phyloP scores from a whole-genome alignment of 169 alveolate species.

The Plasmodium chabaudi region DNA sequence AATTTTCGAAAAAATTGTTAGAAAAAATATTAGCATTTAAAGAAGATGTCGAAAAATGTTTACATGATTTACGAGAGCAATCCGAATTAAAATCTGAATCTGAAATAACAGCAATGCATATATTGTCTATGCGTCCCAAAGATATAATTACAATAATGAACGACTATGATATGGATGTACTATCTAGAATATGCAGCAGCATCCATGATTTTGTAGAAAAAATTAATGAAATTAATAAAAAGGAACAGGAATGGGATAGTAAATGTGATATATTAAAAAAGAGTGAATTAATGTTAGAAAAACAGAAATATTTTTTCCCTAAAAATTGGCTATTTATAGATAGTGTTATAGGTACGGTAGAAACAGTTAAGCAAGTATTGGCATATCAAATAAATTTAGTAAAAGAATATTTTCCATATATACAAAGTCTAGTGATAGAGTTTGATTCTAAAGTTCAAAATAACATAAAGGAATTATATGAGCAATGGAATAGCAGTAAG shows the following conservation, averaged over 20 bases:
- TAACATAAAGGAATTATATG: constrained; percentile 46
- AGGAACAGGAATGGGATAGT: constrained; percentile 89
- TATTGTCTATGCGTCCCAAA: constrained; percentile 81
- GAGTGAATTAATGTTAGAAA: constrained; percentile 91
- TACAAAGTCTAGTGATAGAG: constrained; percentile 62
- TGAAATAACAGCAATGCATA: constrained; percentile 82
- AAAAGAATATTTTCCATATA: constrained; percentile 64
- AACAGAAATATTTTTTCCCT: constrained; percentile 94
- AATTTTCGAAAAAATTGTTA: constrained; percentile 92
- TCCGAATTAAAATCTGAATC: constrained; percentile 68
- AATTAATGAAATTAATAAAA: constrained; percentile 90
- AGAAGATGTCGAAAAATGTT: constrained; percentile 73
- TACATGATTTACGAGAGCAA: constrained; percentile 80
- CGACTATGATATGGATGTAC: constrained; percentile 80
- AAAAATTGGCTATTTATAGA: constrained; percentile 94
- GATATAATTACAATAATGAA: constrained; percentile 83
- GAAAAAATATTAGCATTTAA: constrained; percentile 79
- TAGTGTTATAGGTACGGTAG: constrained; percentile 94
- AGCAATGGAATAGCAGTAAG: constrained; percentile 74
- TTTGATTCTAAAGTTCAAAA: constrained; percentile 73
- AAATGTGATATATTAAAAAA: constrained; percentile 91
- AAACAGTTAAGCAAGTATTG: constrained; percentile 87
- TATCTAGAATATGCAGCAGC: constrained; percentile 81
- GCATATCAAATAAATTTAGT: constrained; percentile 69
- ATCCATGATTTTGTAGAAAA: constrained; percentile 91